Evolutionary conservation across 2,329 filamentous ascomycete genomes (phyloP).

Genomic region (Apiospora malaysiana): DNA sequence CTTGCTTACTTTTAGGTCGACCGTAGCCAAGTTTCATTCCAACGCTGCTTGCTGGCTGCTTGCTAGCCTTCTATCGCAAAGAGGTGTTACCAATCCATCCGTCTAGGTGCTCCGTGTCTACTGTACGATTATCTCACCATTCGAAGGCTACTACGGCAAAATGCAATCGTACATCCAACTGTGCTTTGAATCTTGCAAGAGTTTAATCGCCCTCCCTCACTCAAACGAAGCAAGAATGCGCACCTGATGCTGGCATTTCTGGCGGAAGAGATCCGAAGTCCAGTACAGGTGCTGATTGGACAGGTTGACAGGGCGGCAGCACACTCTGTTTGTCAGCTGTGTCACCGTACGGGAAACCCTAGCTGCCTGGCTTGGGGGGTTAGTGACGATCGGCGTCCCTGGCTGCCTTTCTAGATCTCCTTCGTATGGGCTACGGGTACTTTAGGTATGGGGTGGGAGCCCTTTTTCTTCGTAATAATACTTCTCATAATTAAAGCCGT

Average conservation of each 20-base stretch:
- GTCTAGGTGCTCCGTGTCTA: too few relatives aligned
- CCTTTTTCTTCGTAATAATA: not conserved
- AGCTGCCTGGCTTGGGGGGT: not conserved
- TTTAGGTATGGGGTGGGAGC: not conserved
- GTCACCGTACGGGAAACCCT: conserved; percentile 1
- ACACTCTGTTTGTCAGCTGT: conserved; percentile 16
- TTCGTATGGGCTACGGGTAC: too few relatives aligned
- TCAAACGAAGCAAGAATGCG: conserved; percentile 10
- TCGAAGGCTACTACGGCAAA: not conserved
- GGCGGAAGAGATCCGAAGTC: not conserved
- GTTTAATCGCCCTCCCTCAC: not conserved
- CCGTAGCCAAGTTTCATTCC: not conserved
- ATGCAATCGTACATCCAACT: not conserved
- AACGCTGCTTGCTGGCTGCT: too few relatives aligned
- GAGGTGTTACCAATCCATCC: not conserved
- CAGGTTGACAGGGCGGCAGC: not conserved
- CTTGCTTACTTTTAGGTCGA: not conserved
- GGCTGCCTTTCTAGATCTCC: conserved; percentile 15
- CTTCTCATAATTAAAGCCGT: not conserved
- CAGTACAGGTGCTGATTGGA: not conserved
- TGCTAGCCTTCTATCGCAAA: not conserved
- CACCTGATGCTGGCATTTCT: not conserved
- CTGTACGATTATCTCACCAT: not conserved
- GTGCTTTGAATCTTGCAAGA: conserved; percentile 16
- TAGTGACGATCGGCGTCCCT: conserved; percentile 15